Percentiles rank a stretch among this genome's conserved stretches.
Conservation (phyloP, 169 alveolate species). For the Hepatocystis sp. region DNA sequence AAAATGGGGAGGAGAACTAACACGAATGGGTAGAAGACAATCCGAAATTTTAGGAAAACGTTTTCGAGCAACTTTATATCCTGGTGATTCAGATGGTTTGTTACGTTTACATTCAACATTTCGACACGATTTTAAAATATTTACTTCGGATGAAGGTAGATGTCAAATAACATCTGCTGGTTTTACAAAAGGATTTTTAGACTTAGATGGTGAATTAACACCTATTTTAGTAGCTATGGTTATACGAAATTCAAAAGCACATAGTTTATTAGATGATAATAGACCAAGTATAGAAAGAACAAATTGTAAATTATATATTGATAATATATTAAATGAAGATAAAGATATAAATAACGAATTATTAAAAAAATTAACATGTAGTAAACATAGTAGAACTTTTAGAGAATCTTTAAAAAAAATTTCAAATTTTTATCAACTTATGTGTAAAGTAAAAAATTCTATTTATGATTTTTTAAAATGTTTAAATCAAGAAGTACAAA, state of each 20-base stretch:
- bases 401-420: conserved; percentile 72
- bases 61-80: conserved; percentile 92
- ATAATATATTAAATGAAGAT: conserved; percentile 25
- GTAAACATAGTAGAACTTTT: conserved; percentile 58
- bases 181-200: conserved; percentile 97
- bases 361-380: conserved; percentile 57
- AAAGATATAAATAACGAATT: conserved; percentile 62
- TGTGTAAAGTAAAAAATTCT: conserved; percentile 64
- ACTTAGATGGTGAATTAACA: conserved; percentile 96
- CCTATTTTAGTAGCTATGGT: conserved; percentile 97
- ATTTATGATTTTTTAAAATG: conserved; percentile 79
- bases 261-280: conserved; percentile 82
- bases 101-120: conserved; percentile 97
- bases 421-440: conserved; percentile 28
- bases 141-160: conserved; percentile 98
- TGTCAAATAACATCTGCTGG: conserved; percentile 99
- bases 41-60: conserved; percentile 94
- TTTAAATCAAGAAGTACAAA: conserved; percentile 80
- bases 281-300: conserved; percentile 78
- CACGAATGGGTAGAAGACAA: conserved; percentile 95
- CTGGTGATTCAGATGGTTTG: conserved; percentile 95
- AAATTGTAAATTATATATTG: conserved; percentile 76
- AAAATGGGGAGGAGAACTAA: conserved; percentile 99
- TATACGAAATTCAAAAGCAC: conserved; percentile 84
- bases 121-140: conserved; percentile 98